Percentiles rank a stretch among this genome's conserved stretches.
Conservation (phyloP, 805 yeast species). For the Kodamaea hsintzibuensis region DNA sequence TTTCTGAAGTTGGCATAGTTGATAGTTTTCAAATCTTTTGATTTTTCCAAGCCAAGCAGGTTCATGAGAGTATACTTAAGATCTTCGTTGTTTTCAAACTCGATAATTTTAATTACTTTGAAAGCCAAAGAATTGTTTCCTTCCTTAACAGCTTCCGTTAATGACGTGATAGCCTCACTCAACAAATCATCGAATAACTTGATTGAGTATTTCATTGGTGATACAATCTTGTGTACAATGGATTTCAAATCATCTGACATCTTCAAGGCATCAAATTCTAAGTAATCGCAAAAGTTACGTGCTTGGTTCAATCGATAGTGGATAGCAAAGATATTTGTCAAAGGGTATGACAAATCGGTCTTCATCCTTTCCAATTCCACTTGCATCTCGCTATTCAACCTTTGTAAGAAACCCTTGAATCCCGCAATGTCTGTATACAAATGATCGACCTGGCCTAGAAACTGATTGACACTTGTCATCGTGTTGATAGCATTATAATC, state of each 20-base stretch:
- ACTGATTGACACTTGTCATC: constrained; percentile 68
- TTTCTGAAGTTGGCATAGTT: constrained; percentile 34
- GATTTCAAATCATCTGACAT: constrained; percentile 64
- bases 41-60: constrained; percentile 26
- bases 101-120: constrained; percentile 73
- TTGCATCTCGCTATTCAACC: constrained; percentile 55
- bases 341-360: constrained; percentile 37
- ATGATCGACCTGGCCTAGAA: constrained; percentile 66
- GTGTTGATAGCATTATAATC: constrained; percentile 69
- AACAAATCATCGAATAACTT: constrained; percentile 65
- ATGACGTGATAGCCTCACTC: constrained; percentile 60
- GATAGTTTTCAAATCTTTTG: constrained; percentile 17
- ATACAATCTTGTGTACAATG: constrained; percentile 58
- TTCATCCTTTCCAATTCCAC: constrained; percentile 35
- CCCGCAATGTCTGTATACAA: constrained; percentile 63
- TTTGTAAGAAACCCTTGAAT: constrained; percentile 51
- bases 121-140: constrained; percentile 69
- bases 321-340: constrained; percentile 59
- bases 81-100: constrained; percentile 80
- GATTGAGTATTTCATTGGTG: constrained; percentile 46
- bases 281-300: constrained; percentile 77
- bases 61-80: constrained; percentile 42
- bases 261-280: constrained; percentile 51
- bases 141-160: constrained; percentile 72
- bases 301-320: constrained; percentile 72